Percentiles rank a stretch among this genome's conserved stretches.
Conservation (phyloP, 2,329 filamentous ascomycete species). For the Aaosphaeria arxii region DNA sequence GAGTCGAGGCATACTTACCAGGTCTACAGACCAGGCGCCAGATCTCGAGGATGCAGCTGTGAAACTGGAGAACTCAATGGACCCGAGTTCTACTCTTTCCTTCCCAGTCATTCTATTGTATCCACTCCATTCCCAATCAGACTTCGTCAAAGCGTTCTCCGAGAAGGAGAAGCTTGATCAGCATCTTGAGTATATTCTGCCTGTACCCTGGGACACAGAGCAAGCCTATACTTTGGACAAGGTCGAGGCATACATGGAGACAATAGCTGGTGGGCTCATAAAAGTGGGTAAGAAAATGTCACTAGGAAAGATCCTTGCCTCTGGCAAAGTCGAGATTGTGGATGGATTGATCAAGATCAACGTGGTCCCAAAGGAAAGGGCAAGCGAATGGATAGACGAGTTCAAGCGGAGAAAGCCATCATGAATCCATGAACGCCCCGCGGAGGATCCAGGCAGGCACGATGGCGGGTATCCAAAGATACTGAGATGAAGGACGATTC, state of each 20-base stretch:
- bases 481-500: no score
- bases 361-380: slow-evolving; percentile 70
- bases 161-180: slow-evolving; percentile 74
- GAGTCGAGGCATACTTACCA: slow-evolving; percentile 67
- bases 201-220: slow-evolving; percentile 77
- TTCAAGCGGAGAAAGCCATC: slow-evolving; percentile 64
- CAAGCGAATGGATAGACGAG: slow-evolving; percentile 74
- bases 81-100: slow-evolving; percentile 66
- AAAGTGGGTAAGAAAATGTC: slow-evolving; percentile 86
- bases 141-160: slow-evolving; percentile 84
- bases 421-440: no score
- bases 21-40: slow-evolving; percentile 68
- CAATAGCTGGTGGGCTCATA: slow-evolving; percentile 70
- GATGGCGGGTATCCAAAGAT: no score
- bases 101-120: slow-evolving; percentile 86
- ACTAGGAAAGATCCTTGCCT: slow-evolving; percentile 69
- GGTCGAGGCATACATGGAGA: slow-evolving; percentile 92
- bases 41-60: slow-evolving; percentile 84
- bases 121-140: slow-evolving; percentile 74
- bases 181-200: slow-evolving; percentile 82
- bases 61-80: slow-evolving; percentile 67
- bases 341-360: slow-evolving; percentile 82
- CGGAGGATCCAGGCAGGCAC: no score
- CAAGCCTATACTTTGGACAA: slow-evolving; percentile 61
- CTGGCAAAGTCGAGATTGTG: slow-evolving; percentile 79